A percentile compares a stretch with the other conserved stretches of the same genome.
Conservation (phyloP, 164 flowering plant genomes). For the Chimonanthus salicifolius region DNA sequence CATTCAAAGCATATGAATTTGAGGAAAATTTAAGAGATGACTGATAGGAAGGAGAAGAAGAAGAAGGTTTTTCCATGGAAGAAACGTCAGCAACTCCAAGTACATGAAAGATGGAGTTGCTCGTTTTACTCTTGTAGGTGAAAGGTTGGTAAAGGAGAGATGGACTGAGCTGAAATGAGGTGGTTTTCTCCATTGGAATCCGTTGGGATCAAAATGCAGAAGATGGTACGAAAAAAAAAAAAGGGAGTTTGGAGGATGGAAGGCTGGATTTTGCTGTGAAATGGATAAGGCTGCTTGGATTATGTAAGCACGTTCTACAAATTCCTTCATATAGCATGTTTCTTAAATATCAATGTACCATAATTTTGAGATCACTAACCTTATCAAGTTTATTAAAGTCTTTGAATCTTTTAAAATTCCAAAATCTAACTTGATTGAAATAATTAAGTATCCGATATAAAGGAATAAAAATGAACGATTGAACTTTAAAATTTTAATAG, state of each 20-base stretch:
- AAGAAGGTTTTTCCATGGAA: conserved; percentile 13
- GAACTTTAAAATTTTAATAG: no score
- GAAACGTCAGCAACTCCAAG: conserved; percentile 11
- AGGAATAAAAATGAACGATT: no score
- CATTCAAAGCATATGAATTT: conserved; percentile 6
- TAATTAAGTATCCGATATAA: no score
- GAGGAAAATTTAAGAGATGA: conserved; percentile 6
- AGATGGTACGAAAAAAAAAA: not conserved
- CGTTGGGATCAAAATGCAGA: not conserved
- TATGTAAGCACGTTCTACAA: no score
- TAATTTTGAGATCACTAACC: not conserved
- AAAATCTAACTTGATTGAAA: no score
- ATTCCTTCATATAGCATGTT: not conserved
- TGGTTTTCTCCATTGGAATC: conserved; percentile 26
- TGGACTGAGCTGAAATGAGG: conserved; percentile 15
- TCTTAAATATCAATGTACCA: not conserved
- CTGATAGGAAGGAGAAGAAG: not conserved
- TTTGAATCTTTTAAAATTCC: no score
- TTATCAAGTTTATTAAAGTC: no score
- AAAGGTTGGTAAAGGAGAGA: conserved; percentile 12
- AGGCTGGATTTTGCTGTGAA: not conserved
- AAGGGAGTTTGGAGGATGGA: not conserved
- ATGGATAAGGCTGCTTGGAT: not conserved
- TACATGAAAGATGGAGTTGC: conserved; percentile 11
- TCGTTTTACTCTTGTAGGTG: conserved; percentile 9